Conservation (phyloP, 2,329 filamentous ascomycete species). For the Septoria petroselini region DNA sequence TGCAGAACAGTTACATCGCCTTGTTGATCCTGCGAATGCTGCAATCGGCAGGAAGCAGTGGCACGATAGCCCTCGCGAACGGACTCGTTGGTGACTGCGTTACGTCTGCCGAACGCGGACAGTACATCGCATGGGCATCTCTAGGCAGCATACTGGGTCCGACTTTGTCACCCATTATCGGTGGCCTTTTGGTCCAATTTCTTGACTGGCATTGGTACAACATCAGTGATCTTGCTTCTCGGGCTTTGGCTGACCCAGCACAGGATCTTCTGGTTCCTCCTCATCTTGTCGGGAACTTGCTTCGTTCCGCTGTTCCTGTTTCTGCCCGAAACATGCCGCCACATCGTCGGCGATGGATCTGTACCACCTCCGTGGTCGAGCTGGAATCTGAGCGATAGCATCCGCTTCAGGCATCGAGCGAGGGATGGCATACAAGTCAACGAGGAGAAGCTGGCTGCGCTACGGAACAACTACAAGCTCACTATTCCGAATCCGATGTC, state of each 20-base stretch:
- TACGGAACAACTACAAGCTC: conserved; percentile 29
- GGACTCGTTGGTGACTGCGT: conserved; percentile 71
- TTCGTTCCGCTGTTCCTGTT: conserved; percentile 55
- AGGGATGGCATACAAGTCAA: conserved; percentile 25
- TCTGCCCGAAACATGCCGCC: conserved; percentile 53
- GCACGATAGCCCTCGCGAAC: conserved; percentile 67
- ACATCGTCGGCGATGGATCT: conserved; percentile 60
- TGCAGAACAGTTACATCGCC: conserved; percentile 41
- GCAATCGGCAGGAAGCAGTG: conserved; percentile 63
- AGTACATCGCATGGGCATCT: conserved; percentile 67
- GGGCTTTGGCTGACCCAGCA: no score
- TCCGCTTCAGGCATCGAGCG: conserved; percentile 24
- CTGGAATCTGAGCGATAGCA: conserved; percentile 52
- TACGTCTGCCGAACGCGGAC: conserved; percentile 66
- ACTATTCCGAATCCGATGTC: conserved; percentile 32
- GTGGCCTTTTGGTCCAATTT: conserved; percentile 61
- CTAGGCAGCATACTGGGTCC: conserved; percentile 54
- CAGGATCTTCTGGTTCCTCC: conserved; percentile 41
- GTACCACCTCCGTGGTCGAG: conserved; percentile 59
- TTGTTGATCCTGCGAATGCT: conserved; percentile 60
- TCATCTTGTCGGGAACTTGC: conserved; percentile 51
- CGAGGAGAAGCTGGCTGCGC: conserved; percentile 24
- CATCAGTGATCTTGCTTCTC: no score
- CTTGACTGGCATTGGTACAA: conserved; percentile 54
- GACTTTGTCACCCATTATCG: conserved; percentile 58